Conservation (phyloP, 306 rosid species). For the Argentina anserina region DNA sequence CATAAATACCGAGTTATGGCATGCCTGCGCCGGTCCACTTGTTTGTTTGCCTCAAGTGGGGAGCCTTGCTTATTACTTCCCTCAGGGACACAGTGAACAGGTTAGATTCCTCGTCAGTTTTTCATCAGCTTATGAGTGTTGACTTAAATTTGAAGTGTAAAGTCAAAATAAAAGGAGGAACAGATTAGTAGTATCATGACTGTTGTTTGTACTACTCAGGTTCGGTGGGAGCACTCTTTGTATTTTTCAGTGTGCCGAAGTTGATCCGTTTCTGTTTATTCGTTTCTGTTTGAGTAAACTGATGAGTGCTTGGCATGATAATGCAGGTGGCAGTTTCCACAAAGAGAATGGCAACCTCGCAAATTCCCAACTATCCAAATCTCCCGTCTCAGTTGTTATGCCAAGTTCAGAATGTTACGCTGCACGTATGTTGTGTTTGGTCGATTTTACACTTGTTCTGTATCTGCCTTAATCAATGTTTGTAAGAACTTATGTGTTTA, state of each 20-base stretch:
- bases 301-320: conserved; percentile 9
- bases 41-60: conserved; percentile 86
- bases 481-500: not conserved
- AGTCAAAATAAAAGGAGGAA: not conserved
- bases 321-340: conserved; percentile 91
- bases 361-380: conserved; percentile 91
- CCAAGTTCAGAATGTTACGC: conserved; percentile 79
- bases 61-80: conserved; percentile 80
- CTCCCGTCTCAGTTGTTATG: conserved; percentile 87
- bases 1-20: conserved; percentile 91
- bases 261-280: conserved; percentile 5
- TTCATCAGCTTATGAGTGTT: not conserved
- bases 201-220: not conserved
- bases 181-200: not conserved
- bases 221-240: not conserved
- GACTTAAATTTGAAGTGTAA: not conserved
- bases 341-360: conserved; percentile 80
- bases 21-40: conserved; percentile 98
- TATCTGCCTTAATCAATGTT: not conserved
- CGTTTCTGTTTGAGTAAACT: conserved; percentile 1
- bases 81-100: conserved; percentile 99
- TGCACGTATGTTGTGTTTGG: conserved; percentile 55
- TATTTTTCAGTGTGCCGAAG: not conserved
- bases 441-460: not conserved
- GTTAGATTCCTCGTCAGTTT: conserved; percentile 26